These are phyloP conservation scores for Lichtheimia ramosa DNA, from an alignment of 371 early-diverging fungal genomes.

Conservation along the genomic window DNA sequence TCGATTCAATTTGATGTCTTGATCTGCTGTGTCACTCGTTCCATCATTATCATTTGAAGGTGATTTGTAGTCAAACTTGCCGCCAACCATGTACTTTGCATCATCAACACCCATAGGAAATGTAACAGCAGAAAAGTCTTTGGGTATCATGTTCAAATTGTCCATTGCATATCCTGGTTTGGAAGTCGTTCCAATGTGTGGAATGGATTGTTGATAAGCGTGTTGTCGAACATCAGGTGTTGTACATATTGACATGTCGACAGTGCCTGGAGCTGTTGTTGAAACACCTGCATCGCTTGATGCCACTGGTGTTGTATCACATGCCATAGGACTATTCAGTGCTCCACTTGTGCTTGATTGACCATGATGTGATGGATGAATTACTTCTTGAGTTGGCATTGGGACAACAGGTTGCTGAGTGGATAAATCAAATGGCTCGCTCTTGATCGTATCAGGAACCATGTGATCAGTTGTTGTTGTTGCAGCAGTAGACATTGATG, in stretches of 20 bases:
- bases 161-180: neutral
- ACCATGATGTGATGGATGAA: too few relatives aligned
- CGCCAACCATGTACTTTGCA: conserved; percentile 41
- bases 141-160: conserved; percentile 16
- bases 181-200: neutral
- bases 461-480: too few relatives aligned
- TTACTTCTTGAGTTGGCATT: too few relatives aligned
- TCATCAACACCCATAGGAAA: conserved; percentile 32
- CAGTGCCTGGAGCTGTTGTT: conserved; percentile 7
- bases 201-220: neutral
- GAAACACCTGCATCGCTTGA: conserved; percentile 9
- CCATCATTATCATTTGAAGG: neutral
- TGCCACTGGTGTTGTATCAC: conserved; percentile 10
- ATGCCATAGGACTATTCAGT: conserved; percentile 3
- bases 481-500: too few relatives aligned
- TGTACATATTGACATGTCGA: conserved; percentile 6
- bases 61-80: conserved; percentile 36
- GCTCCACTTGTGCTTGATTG: neutral
- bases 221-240: conserved; percentile 4
- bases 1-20: conserved; percentile 1
- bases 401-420: too few relatives aligned
- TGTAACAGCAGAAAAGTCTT: conserved; percentile 40
- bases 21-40: neutral
- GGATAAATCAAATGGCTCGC: too few relatives aligned
- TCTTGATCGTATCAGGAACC: too few relatives aligned